phyloP scores from a whole-genome alignment of 257 asterid genomes.

The Verbena officinalis region DNA sequence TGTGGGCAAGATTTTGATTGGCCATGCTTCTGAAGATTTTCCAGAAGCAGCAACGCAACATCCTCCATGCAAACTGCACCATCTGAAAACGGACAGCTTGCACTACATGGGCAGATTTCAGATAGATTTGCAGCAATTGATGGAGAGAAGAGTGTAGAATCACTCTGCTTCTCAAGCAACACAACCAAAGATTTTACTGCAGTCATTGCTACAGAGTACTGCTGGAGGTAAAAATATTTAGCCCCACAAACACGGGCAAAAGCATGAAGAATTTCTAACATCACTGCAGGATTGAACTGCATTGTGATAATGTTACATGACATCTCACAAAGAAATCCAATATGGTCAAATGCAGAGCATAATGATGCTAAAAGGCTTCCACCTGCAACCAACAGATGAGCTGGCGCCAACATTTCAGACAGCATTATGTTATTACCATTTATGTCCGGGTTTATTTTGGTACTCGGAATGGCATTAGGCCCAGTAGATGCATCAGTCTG shows the following conservation, averaged over 20 bases:
- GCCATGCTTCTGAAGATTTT: conserved; percentile 55
- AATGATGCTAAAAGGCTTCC: conserved; percentile 70
- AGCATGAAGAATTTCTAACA: conserved; percentile 68
- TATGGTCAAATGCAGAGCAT: conserved; percentile 64
- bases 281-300: conserved; percentile 41
- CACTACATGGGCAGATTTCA: conserved; percentile 42
- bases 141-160: conserved; percentile 27
- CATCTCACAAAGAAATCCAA: conserved; percentile 79
- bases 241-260: conserved; percentile 76
- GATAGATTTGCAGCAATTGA: conserved; percentile 34
- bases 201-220: conserved; percentile 54
- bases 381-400: conserved; percentile 58
- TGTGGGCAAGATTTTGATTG: conserved; percentile 36
- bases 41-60: conserved; percentile 57
- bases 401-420: conserved; percentile 56
- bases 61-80: conserved; percentile 58
- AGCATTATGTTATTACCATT: conserved; percentile 42
- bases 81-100: conserved; percentile 67
- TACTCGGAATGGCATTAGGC: conserved; percentile 28
- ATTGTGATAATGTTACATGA: conserved; percentile 63
- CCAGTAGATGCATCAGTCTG: conserved; percentile 41
- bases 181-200: conserved; percentile 73
- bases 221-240: conserved; percentile 54
- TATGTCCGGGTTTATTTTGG: conserved; percentile 43
- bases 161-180: conserved; percentile 57